phyloP scores from a whole-genome alignment of 768 basidiomycete genomes.

The Calocera cornea region DNA sequence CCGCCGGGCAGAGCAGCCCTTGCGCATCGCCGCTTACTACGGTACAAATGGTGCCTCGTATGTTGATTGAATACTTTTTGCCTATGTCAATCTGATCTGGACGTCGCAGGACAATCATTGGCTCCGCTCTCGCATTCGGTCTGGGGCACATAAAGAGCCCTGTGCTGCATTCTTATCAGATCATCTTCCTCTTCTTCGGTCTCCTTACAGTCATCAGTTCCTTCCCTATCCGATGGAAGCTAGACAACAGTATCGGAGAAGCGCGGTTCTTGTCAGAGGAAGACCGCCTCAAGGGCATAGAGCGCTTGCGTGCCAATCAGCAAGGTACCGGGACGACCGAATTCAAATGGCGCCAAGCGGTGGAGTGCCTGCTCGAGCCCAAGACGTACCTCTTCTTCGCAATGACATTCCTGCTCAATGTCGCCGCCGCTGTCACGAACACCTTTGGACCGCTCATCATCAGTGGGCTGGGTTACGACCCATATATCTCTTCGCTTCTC shows the following conservation, averaged over 20 bases:
- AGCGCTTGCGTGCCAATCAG: constrained; percentile 18
- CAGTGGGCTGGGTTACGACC: neutral
- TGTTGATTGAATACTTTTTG: neutral
- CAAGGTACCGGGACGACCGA: neutral
- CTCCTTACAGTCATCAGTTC: neutral
- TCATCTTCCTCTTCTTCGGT: constrained; percentile 14
- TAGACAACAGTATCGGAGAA: constrained; percentile 15
- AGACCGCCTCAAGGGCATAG: constrained; percentile 18
- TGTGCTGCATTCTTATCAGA: constrained; percentile 14
- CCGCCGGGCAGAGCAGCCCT: constrained; percentile 18
- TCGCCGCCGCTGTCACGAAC: constrained; percentile 10
- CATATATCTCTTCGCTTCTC: neutral
- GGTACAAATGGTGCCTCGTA: constrained; percentile 6
- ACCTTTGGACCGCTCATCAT: neutral
- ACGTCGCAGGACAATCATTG: neutral
- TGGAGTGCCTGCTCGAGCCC: constrained; percentile 14
- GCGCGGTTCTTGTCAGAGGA: constrained; percentile 17
- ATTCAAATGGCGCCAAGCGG: constrained; percentile 12
- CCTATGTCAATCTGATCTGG: neutral
- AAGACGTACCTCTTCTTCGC: constrained; percentile 14
- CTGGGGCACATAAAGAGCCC: constrained; percentile 5
- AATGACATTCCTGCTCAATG: constrained; percentile 15
- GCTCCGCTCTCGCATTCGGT: constrained; percentile 3
- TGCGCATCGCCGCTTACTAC: constrained; percentile 17
- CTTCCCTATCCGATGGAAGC: constrained; percentile 2